Base-by-base conservation (phyloP, 2,329 filamentous ascomycete genomes). In the Biscogniauxia mediterranea region DNA sequence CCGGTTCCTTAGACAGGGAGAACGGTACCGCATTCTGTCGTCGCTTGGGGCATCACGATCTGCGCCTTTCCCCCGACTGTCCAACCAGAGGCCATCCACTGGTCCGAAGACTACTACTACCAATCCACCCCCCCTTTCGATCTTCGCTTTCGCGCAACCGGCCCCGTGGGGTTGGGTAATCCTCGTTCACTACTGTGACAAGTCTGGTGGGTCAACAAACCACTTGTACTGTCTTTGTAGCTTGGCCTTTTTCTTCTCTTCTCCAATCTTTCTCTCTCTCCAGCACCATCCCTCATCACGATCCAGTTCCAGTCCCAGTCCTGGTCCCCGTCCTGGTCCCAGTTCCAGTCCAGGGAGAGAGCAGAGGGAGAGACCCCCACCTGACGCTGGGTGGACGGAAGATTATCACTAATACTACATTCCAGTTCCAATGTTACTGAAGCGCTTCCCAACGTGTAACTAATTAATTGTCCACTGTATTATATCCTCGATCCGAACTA, bases 71-170 rank as follows among this genome's bases (percentile, higher is more conserved):
- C 70, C 59, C 70, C 70, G 68, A 66, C 60, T 59, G 51, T 56
- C 71, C 72, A 73, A 73, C 71, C 70, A 73, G 63, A 64, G 50
- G 54, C 55, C 70, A 69, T 71, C 72, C 72, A 71, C 70, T 73
- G 60, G 72, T 63, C 72, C 72, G 71, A 72, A 68, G 51, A 65
- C 61, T 65, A 70, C 70, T 61, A 63, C 57, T 23, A 23, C 23
- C 23, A 23, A 58, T 53, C 58, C 55, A 52, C 56, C 42, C 46
- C 42, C 50, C 57, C 52, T 52, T 56, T 58, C 59, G 54, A 51
- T 59, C 58, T 56, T 61, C 59, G 26, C 51, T 54, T 59, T 61
- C 62, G 60, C 56, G 52, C 57, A 59, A 55, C 49, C 61, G 56
- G 61, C 66, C 66, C 64, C 66, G 65, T 66, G 66, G 66, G 69